These are phyloP conservation scores for Rhodamnia argentea DNA, from an alignment of 345 rosid species.

Conservation along the genomic window DNA sequence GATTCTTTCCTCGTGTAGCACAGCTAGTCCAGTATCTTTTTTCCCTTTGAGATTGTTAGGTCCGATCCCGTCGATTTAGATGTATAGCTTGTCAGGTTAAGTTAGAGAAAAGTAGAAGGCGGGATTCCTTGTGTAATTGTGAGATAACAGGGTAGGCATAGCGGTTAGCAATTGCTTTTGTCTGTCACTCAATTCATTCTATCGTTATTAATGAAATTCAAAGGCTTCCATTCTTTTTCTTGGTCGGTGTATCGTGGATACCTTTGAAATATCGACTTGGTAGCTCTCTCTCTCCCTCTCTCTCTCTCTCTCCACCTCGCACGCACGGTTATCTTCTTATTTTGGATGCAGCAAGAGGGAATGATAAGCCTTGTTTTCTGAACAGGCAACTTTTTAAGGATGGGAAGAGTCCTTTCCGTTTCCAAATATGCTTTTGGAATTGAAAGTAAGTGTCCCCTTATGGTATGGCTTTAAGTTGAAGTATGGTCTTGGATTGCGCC, in stretches of 20 bases:
- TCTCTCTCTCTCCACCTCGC: not conserved
- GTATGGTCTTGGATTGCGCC: not conserved
- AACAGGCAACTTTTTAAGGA: not conserved
- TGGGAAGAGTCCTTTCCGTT: not conserved
- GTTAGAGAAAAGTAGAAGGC: constrained; percentile 20
- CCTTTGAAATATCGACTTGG: not conserved
- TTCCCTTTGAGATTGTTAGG: constrained; percentile 14
- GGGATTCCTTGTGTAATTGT: constrained; percentile 28
- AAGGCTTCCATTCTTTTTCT: not conserved
- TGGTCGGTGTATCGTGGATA: not conserved
- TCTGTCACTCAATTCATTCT: not conserved
- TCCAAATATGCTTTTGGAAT: not conserved
- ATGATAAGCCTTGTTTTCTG: not conserved
- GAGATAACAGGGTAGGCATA: constrained; percentile 13
- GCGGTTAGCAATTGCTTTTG: not conserved
- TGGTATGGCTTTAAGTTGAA: not conserved
- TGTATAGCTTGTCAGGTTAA: constrained; percentile 40
- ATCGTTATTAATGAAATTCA: not conserved
- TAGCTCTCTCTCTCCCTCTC: not conserved
- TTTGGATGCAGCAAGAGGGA: not conserved
- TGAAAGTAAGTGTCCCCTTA: not conserved
- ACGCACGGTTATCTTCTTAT: not conserved
- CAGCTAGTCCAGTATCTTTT: not conserved
- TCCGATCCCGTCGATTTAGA: constrained; percentile 16
- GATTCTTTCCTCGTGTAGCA: constrained; percentile 38